Base-by-base conservation (phyloP, 2,329 filamentous ascomycete species). In the Ilyonectria mors-panacis region DNA sequence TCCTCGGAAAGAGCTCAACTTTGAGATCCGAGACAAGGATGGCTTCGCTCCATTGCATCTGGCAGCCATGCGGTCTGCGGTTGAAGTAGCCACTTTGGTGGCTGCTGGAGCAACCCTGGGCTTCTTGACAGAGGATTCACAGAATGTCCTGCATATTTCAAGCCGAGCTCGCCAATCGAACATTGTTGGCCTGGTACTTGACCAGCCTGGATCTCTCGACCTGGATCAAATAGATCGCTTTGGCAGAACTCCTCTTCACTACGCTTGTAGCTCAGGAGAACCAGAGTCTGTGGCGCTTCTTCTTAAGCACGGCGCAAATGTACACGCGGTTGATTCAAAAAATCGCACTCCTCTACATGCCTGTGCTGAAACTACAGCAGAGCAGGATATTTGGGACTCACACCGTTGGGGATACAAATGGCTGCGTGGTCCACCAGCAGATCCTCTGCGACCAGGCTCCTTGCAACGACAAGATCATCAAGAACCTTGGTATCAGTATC, bases 181-280 rank as follows among this genome's bases (percentile, higher is more conserved):
- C 19, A 65, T 75, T 9, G 26, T 72, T 45, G 60, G 50, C 1
- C 62, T 68, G 6, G 50, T 72, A 3, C 62, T 75, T 4, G 48
- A 51, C 2, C 10, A 50, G 1, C 12, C 13, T 0, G 30, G 10
- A 6, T 5, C 1, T n/a, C 1, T 66, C 2, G 26, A 72, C 3
- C 13, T 75, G 1, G 67, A 75, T 6, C 67, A 71, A 26, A 15
- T 51, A 8, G 72, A 75, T n/a, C 1, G 15, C 1, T 53, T 54
- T 62, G 67, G 69, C 0, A 67, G 67, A 63, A 73, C 73, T 5
- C 72, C 73, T 2, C 59, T 75, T 1, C 55, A 71, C 35, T 72
- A 72, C 30, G 72, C 73, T 3, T 72, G 69, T 6, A 59, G 42
- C 19, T 75, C 73, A 3, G 72, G 73, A 9, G 66, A 73, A 4